phyloP scores from a whole-genome alignment of 176 grass and related monocot genomes.

The Urochloa ruziziensis region DNA sequence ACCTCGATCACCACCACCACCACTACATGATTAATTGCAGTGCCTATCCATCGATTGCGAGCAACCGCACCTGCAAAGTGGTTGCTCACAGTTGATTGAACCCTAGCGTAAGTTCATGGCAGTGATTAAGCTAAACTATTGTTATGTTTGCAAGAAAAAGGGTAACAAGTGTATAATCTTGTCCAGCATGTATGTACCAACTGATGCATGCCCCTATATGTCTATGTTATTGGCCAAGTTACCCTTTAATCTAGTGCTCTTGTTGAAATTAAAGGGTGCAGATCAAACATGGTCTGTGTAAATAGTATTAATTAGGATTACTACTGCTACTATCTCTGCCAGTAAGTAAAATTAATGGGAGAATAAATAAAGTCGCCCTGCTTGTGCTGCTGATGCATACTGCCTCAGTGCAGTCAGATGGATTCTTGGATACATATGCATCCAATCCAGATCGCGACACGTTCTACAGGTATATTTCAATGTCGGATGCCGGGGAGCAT shows the following conservation, averaged over 20 bases:
- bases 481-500: not conserved
- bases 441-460: too few species aligned
- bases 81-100: not conserved
- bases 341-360: not conserved
- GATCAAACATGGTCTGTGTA: conserved; percentile 2
- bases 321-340: not conserved
- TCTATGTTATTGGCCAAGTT: conserved; percentile 12
- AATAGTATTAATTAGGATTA: not conserved
- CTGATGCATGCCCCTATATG: conserved; percentile 31
- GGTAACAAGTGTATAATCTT: conserved; percentile 18
- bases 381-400: not conserved
- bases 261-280: not conserved
- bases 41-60: not conserved
- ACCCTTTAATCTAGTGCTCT: conserved; percentile 12
- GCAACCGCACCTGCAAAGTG: not conserved
- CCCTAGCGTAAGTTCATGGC: conserved; percentile 12
- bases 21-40: not conserved
- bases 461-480: too few species aligned
- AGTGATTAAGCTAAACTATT: conserved; percentile 29
- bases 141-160: conserved; percentile 43
- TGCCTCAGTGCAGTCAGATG: too few species aligned
- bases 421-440: too few species aligned
- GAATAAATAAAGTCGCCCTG: not conserved
- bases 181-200: conserved; percentile 3
- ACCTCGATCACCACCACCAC: not conserved